These are phyloP conservation scores for Calocera viscosa DNA, from an alignment of 768 basidiomycete species.

Conservation along the genomic window DNA sequence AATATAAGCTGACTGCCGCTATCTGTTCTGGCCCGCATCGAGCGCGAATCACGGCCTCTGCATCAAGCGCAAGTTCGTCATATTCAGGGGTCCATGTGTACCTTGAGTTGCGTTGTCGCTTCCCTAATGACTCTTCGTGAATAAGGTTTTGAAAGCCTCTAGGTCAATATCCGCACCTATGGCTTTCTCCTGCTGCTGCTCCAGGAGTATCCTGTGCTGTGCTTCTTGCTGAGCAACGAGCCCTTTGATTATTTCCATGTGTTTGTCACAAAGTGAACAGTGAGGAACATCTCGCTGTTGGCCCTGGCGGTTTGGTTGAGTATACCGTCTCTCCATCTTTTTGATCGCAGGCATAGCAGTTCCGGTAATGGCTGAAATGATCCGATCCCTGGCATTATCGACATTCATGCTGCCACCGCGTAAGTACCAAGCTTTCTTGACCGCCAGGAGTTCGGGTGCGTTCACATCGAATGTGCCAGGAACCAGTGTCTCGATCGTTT, in stretches of 20 bases:
- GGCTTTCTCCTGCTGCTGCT: not conserved
- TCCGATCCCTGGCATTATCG: constrained; percentile 1
- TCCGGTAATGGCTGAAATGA: not conserved
- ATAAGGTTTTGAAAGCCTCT: not conserved
- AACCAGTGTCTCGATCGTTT: not conserved
- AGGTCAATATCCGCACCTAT: not conserved
- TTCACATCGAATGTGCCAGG: not conserved
- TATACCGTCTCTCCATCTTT: not conserved
- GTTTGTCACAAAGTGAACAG: not conserved
- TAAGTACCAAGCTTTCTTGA: not conserved
- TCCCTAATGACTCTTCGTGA: not conserved
- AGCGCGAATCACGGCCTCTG: constrained; percentile 65
- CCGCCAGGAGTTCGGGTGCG: not conserved
- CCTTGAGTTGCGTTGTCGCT: constrained; percentile 36
- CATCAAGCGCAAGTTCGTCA: constrained; percentile 80
- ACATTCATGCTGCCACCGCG: not conserved
- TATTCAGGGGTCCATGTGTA: constrained; percentile 79
- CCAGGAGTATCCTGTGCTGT: not conserved
- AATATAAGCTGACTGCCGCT: constrained; percentile 59
- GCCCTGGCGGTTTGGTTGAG: not conserved
- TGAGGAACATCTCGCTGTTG: not conserved
- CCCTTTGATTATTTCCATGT: not conserved
- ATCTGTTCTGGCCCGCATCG: constrained; percentile 48
- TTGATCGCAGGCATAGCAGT: constrained; percentile 2
- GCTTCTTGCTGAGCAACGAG: not conserved